Percentiles rank a stretch among this genome's conserved stretches.
Conservation (phyloP, 192 early-diverging fungal genomes). For the Backusella morwellensis region DNA sequence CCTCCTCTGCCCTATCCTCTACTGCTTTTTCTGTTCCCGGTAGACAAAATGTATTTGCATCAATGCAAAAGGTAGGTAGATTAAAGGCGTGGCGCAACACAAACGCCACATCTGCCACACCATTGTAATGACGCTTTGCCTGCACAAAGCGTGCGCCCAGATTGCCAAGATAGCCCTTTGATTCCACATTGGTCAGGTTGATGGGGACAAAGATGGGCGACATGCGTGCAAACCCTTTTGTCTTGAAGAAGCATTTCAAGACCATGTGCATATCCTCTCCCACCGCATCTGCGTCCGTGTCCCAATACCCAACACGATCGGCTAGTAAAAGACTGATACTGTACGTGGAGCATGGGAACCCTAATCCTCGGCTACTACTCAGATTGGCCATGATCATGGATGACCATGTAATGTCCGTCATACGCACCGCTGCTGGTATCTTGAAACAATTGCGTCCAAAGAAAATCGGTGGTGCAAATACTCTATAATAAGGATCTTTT, state of each 20-base stretch:
- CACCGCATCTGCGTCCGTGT: constrained; percentile 65
- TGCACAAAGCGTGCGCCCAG: constrained; percentile 62
- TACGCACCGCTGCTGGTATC: constrained; percentile 67
- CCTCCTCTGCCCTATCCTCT: neutral
- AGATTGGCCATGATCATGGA: constrained; percentile 73
- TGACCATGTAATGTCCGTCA: constrained; percentile 72
- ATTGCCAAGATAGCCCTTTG: constrained; percentile 46
- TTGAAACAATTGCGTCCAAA: constrained; percentile 60
- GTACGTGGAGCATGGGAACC: constrained; percentile 77
- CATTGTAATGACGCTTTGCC: constrained; percentile 68
- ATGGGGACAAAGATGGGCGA: constrained; percentile 67
- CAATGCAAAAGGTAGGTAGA: neutral
- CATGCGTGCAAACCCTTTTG: constrained; percentile 58
- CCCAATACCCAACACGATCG: constrained; percentile 70
- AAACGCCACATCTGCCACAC: constrained; percentile 67
- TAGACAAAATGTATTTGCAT: neutral
- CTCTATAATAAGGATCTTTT: constrained; percentile 39
- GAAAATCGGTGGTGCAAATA: constrained; percentile 47
- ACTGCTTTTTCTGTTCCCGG: neutral
- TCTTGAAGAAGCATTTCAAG: constrained; percentile 74
- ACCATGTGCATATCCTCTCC: constrained; percentile 83
- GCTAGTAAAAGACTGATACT: constrained; percentile 70
- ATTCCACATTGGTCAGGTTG: constrained; percentile 57
- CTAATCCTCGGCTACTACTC: constrained; percentile 49
- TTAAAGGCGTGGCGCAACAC: constrained; percentile 36